Conservation (phyloP, 371 early-diverging fungal genomes). For the Rhizopus stolonifer region DNA sequence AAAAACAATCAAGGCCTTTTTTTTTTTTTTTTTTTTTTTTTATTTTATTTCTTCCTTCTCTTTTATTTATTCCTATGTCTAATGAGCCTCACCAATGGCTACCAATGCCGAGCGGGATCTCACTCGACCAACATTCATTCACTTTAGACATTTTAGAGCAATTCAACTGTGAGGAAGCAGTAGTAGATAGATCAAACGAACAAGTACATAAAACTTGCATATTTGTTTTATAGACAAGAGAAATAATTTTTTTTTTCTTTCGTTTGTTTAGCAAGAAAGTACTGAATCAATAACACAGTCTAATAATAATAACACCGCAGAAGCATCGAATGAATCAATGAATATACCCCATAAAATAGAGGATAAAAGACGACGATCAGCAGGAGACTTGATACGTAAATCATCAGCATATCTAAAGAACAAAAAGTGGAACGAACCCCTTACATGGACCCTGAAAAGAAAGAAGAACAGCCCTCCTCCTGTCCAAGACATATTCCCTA, state of each 20-base stretch:
- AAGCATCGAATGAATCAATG: not conserved
- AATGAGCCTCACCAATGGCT: slow-evolving; percentile 26
- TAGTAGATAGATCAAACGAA: not conserved
- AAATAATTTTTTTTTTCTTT: not conserved
- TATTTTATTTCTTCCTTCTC: slow-evolving; percentile 2
- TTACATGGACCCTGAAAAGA: slow-evolving; percentile 12
- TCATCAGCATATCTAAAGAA: slow-evolving; percentile 23
- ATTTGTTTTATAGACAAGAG: not conserved
- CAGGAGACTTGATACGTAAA: slow-evolving; percentile 21
- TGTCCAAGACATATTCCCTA: slow-evolving; percentile 12
- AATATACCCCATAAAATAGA: not conserved
- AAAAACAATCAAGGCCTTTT: not conserved
- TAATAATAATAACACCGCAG: not conserved
- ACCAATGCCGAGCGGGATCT: slow-evolving; percentile 31
- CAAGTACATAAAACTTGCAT: not conserved
- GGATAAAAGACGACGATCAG: slow-evolving; percentile 12
- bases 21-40: slow-evolving; percentile 10
- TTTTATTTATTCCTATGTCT: not conserved
- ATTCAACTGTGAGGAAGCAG: slow-evolving; percentile 13
- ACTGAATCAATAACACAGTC: not conserved
- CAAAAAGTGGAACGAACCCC: slow-evolving; percentile 12
- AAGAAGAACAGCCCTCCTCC: slow-evolving; percentile 9
- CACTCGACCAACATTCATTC: slow-evolving; percentile 28
- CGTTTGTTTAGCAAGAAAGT: not conserved
- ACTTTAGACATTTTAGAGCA: slow-evolving; percentile 24